Evolutionary conservation across 2,329 filamentous ascomycete genomes (phyloP).

Genomic region (Aspergillus fumigatus): DNA sequence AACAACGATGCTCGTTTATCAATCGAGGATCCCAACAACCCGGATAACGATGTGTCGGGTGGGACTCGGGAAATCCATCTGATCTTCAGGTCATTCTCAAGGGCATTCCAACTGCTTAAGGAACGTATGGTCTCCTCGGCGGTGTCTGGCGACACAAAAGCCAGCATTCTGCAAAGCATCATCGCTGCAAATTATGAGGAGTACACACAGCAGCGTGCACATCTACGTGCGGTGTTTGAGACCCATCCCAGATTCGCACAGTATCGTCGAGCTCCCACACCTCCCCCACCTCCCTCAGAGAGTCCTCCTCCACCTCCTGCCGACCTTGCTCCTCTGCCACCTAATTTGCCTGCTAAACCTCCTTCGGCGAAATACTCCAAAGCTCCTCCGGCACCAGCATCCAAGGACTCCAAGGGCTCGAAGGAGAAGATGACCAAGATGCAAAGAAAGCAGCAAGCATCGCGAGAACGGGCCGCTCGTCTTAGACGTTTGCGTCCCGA

Average conservation of each 20-base stretch:
- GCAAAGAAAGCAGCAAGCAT: slow-evolving; percentile 23
- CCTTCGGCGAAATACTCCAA: background rate
- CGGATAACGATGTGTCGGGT: slow-evolving; percentile 82
- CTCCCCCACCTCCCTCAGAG: slow-evolving; percentile 22
- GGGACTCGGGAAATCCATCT: slow-evolving; percentile 67
- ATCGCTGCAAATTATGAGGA: slow-evolving; percentile 74
- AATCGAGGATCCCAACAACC: slow-evolving; percentile 87
- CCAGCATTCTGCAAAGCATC: slow-evolving; percentile 66
- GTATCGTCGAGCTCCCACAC: slow-evolving; percentile 22
- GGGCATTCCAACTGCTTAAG: slow-evolving; percentile 57
- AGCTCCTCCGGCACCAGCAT: slow-evolving; percentile 1
- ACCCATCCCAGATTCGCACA: slow-evolving; percentile 33
- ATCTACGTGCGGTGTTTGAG: slow-evolving; percentile 52
- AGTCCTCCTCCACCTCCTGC: slow-evolving; percentile 13
- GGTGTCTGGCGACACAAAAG: slow-evolving; percentile 14
- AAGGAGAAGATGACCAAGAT: slow-evolving; percentile 21
- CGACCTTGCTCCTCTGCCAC: slow-evolving; percentile 18
- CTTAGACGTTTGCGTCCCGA: slow-evolving; percentile 29
- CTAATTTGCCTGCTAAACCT: slow-evolving; percentile 17
- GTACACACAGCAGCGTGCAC: slow-evolving; percentile 65
- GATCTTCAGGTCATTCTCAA: slow-evolving; percentile 66
- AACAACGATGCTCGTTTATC: slow-evolving; percentile 65
- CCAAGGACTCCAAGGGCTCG: slow-evolving; percentile 7
- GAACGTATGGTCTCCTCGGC: slow-evolving; percentile 48
- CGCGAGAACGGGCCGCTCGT: slow-evolving; percentile 27